These are phyloP conservation scores for Pseudogymnoascus sp. DNA, from an alignment of 2,329 filamentous ascomycete species.

Conservation along the genomic window DNA sequence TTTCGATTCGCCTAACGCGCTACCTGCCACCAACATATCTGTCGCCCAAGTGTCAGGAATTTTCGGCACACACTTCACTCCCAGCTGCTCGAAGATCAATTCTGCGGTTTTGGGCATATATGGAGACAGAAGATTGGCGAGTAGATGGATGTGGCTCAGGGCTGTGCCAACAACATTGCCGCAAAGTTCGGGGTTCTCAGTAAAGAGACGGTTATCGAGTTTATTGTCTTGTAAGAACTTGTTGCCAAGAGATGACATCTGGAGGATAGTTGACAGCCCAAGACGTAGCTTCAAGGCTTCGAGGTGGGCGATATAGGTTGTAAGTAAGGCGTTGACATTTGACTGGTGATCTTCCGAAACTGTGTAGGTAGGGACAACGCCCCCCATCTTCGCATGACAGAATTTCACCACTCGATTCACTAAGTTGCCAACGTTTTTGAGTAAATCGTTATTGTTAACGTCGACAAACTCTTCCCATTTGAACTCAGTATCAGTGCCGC, in stretches of 20 bases:
- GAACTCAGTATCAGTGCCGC: slow-evolving; percentile 70
- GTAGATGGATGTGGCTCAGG: slow-evolving; percentile 70
- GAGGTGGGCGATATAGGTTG: slow-evolving; percentile 56
- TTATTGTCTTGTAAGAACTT: slow-evolving; percentile 40
- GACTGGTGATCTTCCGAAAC: slow-evolving; percentile 28
- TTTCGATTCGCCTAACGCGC: slow-evolving; percentile 68
- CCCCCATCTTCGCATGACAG: slow-evolving; percentile 57
- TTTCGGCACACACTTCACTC: slow-evolving; percentile 37
- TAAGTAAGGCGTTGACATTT: slow-evolving; percentile 55
- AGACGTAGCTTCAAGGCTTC: slow-evolving; percentile 62
- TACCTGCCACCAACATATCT: slow-evolving; percentile 56
- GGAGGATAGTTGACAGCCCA: slow-evolving; percentile 54
- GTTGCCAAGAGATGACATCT: slow-evolving; percentile 54
- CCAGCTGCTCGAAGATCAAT: slow-evolving; percentile 68
- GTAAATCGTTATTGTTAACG: slow-evolving; percentile 75
- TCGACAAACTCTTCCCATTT: slow-evolving; percentile 74
- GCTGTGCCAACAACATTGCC: slow-evolving; percentile 53
- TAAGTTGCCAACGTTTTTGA: slow-evolving; percentile 62
- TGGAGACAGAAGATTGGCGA: slow-evolving; percentile 66
- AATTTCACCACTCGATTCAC: slow-evolving; percentile 66
- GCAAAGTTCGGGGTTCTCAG: slow-evolving; percentile 22
- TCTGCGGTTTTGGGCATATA: slow-evolving; percentile 70
- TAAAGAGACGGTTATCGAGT: slow-evolving; percentile 29
- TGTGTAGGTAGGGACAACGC: slow-evolving; percentile 40
- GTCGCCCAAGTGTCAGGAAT: slow-evolving; percentile 59